Conservation (phyloP, 2,329 filamentous ascomycete species). For the Colletotrichum limetticola region DNA sequence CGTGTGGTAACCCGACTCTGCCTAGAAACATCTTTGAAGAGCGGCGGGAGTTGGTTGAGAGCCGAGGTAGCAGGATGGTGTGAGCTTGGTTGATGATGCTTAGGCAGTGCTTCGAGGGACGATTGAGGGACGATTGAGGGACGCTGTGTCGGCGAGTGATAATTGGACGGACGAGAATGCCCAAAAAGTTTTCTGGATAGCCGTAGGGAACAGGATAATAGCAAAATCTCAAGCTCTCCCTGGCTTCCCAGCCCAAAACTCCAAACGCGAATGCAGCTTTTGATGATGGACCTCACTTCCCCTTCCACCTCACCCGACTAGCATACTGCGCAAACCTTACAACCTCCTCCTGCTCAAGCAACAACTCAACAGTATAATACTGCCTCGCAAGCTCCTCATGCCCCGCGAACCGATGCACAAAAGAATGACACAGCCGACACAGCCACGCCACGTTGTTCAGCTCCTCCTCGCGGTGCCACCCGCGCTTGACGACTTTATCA, state of each 20-base stretch:
- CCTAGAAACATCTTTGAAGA: background rate
- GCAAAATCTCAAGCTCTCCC: background rate
- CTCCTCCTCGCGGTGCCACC: conserved; percentile 81
- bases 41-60: background rate
- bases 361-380: conserved; percentile 77
- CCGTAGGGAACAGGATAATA: background rate
- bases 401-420: conserved; percentile 78
- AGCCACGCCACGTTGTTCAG: conserved; percentile 87
- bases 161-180: background rate
- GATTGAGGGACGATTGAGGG: too few species aligned
- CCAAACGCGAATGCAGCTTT: background rate
- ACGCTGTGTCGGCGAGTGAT: background rate
- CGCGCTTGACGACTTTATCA: conserved; percentile 78
- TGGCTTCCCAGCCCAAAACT: background rate
- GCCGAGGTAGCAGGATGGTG: background rate
- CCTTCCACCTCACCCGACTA: conserved; percentile 79
- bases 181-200: background rate
- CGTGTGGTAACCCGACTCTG: background rate
- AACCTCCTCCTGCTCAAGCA: conserved; percentile 78
- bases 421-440: conserved; percentile 84
- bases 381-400: conserved; percentile 83
- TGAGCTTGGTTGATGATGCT: background rate
- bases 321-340: conserved; percentile 79
- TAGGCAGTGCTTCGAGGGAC: background rate
- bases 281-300: conserved; percentile 34